Conservation (phyloP, 2,329 filamentous ascomycete genomes). For the Ceratocystis cacaofunesta region DNA sequence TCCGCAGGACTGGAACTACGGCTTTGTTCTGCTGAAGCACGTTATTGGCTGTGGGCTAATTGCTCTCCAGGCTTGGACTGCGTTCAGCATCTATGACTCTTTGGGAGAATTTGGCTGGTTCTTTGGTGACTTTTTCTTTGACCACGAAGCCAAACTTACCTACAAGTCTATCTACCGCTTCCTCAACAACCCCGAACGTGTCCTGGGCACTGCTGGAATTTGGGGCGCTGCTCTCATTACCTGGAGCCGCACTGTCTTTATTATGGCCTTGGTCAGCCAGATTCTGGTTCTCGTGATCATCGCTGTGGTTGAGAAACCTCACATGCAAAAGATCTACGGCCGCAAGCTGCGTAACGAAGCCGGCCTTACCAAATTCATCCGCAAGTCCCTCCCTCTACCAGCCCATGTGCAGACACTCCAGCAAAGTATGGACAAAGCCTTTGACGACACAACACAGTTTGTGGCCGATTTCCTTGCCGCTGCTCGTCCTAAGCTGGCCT, state of each 20-base stretch:
- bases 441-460: slow-evolving; percentile 75
- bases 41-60: slow-evolving; percentile 70
- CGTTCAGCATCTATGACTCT: slow-evolving; percentile 83
- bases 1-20: slow-evolving; percentile 76
- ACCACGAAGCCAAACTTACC: slow-evolving; percentile 72
- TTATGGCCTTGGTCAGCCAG: slow-evolving; percentile 74
- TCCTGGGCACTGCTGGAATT: slow-evolving; percentile 84
- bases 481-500: slow-evolving; percentile 70
- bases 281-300: slow-evolving; percentile 76
- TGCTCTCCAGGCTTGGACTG: slow-evolving; percentile 81
- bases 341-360: slow-evolving; percentile 70
- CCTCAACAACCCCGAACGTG: slow-evolving; percentile 90
- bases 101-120: slow-evolving; percentile 98
- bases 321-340: slow-evolving; percentile 97
- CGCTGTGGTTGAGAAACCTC: slow-evolving; percentile 83
- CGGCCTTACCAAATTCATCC: slow-evolving; percentile 81
- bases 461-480: slow-evolving; percentile 82
- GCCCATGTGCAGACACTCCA: slow-evolving; percentile 57
- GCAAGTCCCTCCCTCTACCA: slow-evolving; percentile 68
- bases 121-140: slow-evolving; percentile 97
- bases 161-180: slow-evolving; percentile 98
- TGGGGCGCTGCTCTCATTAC: slow-evolving; percentile 94
- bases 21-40: slow-evolving; percentile 73
- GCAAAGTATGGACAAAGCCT: slow-evolving; percentile 70
- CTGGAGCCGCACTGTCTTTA: slow-evolving; percentile 72